Percentiles rank a stretch among this genome's conserved stretches.
Conservation (phyloP, 108 stramenopile species). For the Cylindrotheca closterium region DNA sequence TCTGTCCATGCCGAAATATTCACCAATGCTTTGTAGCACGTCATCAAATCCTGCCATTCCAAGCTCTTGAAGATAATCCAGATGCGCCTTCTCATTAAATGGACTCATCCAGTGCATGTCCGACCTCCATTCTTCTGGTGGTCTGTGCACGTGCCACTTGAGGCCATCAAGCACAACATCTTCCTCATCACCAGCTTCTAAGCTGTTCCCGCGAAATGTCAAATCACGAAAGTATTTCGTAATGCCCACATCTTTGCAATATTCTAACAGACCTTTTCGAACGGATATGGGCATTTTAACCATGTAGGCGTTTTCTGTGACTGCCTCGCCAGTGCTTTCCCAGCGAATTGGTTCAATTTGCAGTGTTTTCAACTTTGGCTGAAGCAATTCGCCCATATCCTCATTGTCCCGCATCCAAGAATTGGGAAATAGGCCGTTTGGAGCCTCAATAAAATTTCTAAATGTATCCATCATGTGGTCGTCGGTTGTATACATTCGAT, state of each 20-base stretch:
- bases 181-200: slow-evolving; percentile 4
- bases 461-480: slow-evolving; percentile 25
- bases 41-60: slow-evolving; percentile 63
- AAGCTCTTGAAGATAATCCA: slow-evolving; percentile 44
- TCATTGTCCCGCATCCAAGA: slow-evolving; percentile 25
- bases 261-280: slow-evolving; percentile 28
- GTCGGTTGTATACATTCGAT: slow-evolving; percentile 29
- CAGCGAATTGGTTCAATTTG: slow-evolving; percentile 53
- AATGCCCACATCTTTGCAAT: slow-evolving; percentile 42
- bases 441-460: slow-evolving; percentile 46
- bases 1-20: slow-evolving; percentile 47
- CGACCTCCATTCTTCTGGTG: slow-evolving; percentile 50
- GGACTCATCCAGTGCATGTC: slow-evolving; percentile 75
- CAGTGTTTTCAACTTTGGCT: slow-evolving; percentile 36
- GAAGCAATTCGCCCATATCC: slow-evolving; percentile 35
- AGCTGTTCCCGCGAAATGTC: slow-evolving; percentile 13
- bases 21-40: slow-evolving; percentile 52
- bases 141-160: slow-evolving; percentile 28
- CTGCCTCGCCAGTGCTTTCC: slow-evolving; percentile 22
- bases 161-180: slow-evolving; percentile 8
- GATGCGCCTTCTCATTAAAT: slow-evolving; percentile 47
- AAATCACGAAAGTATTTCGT: slow-evolving; percentile 31
- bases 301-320: slow-evolving; percentile 38
- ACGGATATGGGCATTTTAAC: slow-evolving; percentile 34
- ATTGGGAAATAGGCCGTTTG: slow-evolving; percentile 36